Evolutionary conservation across 2,329 filamentous ascomycete genomes (phyloP).

Genomic region (Dryadomyces quercivorus): DNA sequence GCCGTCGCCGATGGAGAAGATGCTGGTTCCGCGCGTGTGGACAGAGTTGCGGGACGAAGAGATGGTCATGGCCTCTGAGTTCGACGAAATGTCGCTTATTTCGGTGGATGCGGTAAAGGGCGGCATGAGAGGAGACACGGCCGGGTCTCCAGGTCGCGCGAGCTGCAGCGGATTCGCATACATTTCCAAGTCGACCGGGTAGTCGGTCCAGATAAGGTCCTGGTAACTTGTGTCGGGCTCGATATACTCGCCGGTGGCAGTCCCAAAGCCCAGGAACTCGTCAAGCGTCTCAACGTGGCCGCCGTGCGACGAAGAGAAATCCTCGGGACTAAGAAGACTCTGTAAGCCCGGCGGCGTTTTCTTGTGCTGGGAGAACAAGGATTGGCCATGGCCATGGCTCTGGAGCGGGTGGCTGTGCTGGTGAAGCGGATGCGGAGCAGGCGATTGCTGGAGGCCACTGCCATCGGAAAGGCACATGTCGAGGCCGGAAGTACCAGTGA

Average conservation of each 20-base stretch:
- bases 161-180: slow-evolving; percentile 23
- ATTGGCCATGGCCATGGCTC: slow-evolving; percentile 10
- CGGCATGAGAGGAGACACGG: slow-evolving; percentile 15
- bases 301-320: slow-evolving; percentile 24
- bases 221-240: slow-evolving; percentile 25
- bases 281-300: slow-evolving; percentile 24
- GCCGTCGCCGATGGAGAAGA: slow-evolving; percentile 28
- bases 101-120: slow-evolving; percentile 21
- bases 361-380: slow-evolving; percentile 9
- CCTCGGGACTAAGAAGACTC: slow-evolving; percentile 20
- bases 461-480: slow-evolving; percentile 10
- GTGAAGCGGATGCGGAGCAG: slow-evolving; percentile 3
- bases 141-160: slow-evolving; percentile 19
- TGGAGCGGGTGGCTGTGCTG: slow-evolving; percentile 11
- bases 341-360: slow-evolving; percentile 18
- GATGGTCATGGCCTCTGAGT: slow-evolving; percentile 27
- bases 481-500: slow-evolving; percentile 1
- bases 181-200: slow-evolving; percentile 29
- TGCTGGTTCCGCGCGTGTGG: slow-evolving; percentile 35
- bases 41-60: slow-evolving; percentile 30
- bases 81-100: slow-evolving; percentile 27
- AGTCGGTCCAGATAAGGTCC: slow-evolving; percentile 33
- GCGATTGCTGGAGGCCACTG: neutral
- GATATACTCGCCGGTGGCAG: slow-evolving; percentile 19
- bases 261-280: slow-evolving; percentile 23